Base-by-base conservation (phyloP, 2,329 filamentous ascomycete genomes). In the Trichoderma endophyticum region DNA sequence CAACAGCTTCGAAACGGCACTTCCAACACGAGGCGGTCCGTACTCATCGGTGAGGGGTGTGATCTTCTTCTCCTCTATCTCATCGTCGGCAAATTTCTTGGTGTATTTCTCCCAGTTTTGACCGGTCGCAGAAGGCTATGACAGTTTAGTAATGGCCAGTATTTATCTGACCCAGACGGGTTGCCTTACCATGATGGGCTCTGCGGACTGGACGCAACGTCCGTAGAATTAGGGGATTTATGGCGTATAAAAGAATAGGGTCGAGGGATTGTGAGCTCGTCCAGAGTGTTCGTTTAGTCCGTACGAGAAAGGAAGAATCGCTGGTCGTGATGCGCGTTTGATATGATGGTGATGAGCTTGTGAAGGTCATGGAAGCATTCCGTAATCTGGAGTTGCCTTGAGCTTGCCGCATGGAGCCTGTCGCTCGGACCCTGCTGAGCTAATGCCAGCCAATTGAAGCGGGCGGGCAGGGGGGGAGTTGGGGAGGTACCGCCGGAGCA, bases 1-100 rank as follows among this genome's bases (percentile, higher is more conserved):
- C 18, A 34, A 30, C 67, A 28, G 67, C 67, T 61, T 28, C 39
- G 11, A 56, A 67, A 36, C n/a, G 7, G 5, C 39, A 54, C 48
- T 67, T 21, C 8, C 8, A 62, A 21, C 21, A 39, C 28, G 28
- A 36, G 57, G 59, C 57, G n/a, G 30, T 4, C 86, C 92, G 76
- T 88, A 98, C 95, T 98, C 96, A 86, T 98, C 96, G 77, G 95
- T 92, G 74, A 99, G 87, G 76, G 96, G 96, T 73, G 94, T 95
- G 81, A 99, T 99, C 90, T 99, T 99, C 92, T 99, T 99, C 89
- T 99, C 96, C 82, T 97, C 94, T 83, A 95, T 87, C 83, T 98
- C 96, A 79, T 99, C 96, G 80, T 99, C 96, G 80, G 92, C 95
- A 81, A 93, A 99, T 81, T 91, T 95, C 89, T 98, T 98, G 86